Conservation (phyloP, 768 basidiomycete species). For the Dentipellis sp. region DNA sequence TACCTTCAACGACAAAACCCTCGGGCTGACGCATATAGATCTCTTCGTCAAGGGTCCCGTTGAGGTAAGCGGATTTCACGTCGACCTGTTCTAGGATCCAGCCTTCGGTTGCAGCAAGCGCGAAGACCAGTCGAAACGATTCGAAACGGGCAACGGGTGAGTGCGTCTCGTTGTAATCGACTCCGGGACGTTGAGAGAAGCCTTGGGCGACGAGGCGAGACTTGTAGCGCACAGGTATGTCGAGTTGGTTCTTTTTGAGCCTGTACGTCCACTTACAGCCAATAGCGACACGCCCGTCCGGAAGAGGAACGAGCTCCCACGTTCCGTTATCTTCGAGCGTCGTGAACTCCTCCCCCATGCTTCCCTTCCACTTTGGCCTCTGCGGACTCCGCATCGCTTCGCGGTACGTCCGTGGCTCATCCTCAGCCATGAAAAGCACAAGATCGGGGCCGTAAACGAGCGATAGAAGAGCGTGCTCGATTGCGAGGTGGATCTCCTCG, state of each 20-base stretch:
- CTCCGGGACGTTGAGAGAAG: conserved; percentile 23
- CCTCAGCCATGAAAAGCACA: not conserved
- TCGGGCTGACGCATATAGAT: conserved; percentile 37
- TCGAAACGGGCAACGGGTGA: conserved; percentile 15
- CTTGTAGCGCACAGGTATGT: conserved; percentile 21
- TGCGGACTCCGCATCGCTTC: not conserved
- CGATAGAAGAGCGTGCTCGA: not conserved
- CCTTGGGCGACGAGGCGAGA: conserved; percentile 27
- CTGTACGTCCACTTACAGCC: conserved; percentile 22
- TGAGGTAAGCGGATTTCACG: conserved; percentile 33
- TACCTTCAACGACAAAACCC: conserved; percentile 12
- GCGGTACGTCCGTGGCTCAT: not conserved
- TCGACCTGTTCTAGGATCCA: conserved; percentile 32
- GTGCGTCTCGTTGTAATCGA: conserved; percentile 22
- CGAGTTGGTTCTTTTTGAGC: conserved; percentile 21
- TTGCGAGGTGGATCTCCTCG: not conserved
- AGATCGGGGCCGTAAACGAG: not conserved
- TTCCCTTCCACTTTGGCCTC: not conserved
- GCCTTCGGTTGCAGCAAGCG: conserved; percentile 25
- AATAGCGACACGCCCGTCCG: not conserved
- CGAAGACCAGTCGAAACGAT: conserved; percentile 19
- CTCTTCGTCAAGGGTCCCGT: conserved; percentile 23
- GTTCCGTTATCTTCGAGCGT: not conserved
- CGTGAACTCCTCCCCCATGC: not conserved
- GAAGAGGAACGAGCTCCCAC: not conserved